A percentile compares a stretch with the other conserved stretches of the same genome.
phyloP scores from a whole-genome alignment of 768 basidiomycete species.

The Amanita polypyramis region DNA sequence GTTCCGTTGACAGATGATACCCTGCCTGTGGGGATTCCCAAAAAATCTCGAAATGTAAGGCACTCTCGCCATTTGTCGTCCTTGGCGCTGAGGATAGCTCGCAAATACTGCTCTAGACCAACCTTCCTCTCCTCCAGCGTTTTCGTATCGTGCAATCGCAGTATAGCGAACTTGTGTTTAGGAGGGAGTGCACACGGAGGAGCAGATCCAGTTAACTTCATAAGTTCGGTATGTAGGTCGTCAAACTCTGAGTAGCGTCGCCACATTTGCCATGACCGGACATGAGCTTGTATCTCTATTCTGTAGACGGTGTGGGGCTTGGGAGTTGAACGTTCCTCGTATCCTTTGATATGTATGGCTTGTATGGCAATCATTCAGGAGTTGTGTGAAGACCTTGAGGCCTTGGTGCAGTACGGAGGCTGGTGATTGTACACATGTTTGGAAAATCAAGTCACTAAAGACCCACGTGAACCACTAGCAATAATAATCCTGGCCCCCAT shows the following conservation, averaged over 20 bases:
- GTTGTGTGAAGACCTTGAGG: not conserved
- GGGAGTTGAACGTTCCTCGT: conserved; percentile 59
- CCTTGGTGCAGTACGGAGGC: not conserved
- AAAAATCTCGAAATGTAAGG: conserved; percentile 76
- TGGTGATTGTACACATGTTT: conserved; percentile 2
- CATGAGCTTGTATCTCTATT: conserved; percentile 79
- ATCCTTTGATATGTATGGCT: conserved; percentile 57
- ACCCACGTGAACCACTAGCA: conserved; percentile 26
- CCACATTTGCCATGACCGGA: conserved; percentile 91
- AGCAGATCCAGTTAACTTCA: conserved; percentile 64
- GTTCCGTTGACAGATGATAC: conserved; percentile 19
- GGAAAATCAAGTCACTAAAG: not conserved
- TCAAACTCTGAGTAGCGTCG: conserved; percentile 92
- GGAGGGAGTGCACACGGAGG: conserved; percentile 78
- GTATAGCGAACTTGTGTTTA: conserved; percentile 69
- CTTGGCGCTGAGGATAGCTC: conserved; percentile 73
- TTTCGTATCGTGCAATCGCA: conserved; percentile 47
- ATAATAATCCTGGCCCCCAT: conserved; percentile 41
- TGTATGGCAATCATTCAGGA: conserved; percentile 62
- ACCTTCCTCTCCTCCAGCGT: conserved; percentile 67
- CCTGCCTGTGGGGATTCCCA: conserved; percentile 67
- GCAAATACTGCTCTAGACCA: conserved; percentile 77
- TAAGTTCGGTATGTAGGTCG: conserved; percentile 74
- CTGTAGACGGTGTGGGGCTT: conserved; percentile 76
- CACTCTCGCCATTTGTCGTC: conserved; percentile 77